Conservation (phyloP, 1,284 basidiomycete species). For the Cutaneotrichosporon sp. region DNA sequence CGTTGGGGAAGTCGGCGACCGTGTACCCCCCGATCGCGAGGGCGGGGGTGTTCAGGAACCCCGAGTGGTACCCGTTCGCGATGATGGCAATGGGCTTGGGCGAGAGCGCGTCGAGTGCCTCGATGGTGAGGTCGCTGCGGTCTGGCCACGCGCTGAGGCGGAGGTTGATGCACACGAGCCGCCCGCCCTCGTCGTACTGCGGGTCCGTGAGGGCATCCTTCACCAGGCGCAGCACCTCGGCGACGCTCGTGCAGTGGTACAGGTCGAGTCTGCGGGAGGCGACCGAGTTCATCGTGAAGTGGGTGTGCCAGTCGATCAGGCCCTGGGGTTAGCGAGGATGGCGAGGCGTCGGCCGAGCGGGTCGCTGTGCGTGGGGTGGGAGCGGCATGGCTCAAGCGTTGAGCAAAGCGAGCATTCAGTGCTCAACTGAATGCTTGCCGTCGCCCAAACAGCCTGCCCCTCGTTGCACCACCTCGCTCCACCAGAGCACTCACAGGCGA, state of each 20-base stretch:
- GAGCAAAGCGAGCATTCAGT: too few relatives aligned
- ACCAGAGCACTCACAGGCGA: constrained; percentile 16
- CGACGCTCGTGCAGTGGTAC: constrained; percentile 23
- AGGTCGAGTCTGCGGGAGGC: constrained; percentile 32
- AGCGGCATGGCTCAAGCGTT: too few relatives aligned
- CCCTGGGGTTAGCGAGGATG: constrained; percentile 14
- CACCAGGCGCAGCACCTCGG: constrained; percentile 27
- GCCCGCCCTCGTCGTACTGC: constrained; percentile 23
- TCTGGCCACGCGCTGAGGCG: constrained; percentile 40
- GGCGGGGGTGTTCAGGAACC: constrained; percentile 36
- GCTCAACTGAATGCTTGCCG: too few relatives aligned
- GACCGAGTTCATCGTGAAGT: constrained; percentile 36
- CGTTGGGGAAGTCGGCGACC: constrained; percentile 19
- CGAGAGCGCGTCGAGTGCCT: constrained; percentile 30
- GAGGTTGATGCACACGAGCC: constrained; percentile 31
- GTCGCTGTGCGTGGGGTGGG: too few relatives aligned
- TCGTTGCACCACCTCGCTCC: too few relatives aligned
- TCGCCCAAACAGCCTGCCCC: too few relatives aligned
- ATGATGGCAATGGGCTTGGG: constrained; percentile 37
- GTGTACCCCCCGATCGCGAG: constrained; percentile 26
- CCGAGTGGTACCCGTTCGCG: constrained; percentile 43
- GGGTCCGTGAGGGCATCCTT: constrained; percentile 22
- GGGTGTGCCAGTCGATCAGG: constrained; percentile 40
- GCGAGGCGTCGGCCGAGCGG: neutral
- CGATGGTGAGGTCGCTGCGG: constrained; percentile 27